Evolutionary conservation across 495 filamentous ascomycete genomes (phyloP), one percentile per base, ranked within the genome.

Genomic region (Trichoderma parareesei): DNA sequence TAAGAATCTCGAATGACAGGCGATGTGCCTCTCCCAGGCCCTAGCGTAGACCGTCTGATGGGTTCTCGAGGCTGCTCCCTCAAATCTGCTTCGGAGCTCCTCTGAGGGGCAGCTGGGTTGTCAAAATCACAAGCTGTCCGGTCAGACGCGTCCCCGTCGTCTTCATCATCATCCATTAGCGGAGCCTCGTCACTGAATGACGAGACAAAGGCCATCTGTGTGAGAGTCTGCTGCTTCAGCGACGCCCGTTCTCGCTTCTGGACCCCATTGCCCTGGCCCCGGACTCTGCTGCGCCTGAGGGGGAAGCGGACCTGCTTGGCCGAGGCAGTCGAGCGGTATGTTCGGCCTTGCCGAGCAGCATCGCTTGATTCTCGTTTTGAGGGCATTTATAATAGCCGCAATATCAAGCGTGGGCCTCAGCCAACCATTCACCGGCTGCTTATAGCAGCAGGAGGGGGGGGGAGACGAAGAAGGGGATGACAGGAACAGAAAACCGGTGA

Each of bases 211-310:
- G 9, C 27, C 53, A 57, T 57, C 11, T 57, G 53, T 2, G 53
- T 57, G 11, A 57, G 27, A 6, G 53, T 57, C 53, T 57, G 53
- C 33, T 57, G 53, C 53, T 57, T 57, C 53, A 57, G 8, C 8
- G 53, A 57, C 53, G 53, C 8, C 9, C 14, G 35, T 37, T 57
- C 53, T 37, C 33, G 27, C 53, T 35, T 57, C 33, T 35, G 20
- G 7, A 37, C 11, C 7, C 53, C 33, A 2, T 38, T 57, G 27
- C 53, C 18, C 10, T 38, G 20, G 20, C 33, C 53, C 53, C 53
- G 53, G 16, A 57, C 9, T 57, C 11, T 57, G 14, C 33, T 57
- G 27, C 53, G 53, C 9, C 53, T 35, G 9, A 9, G 3, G 1
- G 53, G 53, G 33, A 57, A 57, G 6, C 53, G 33, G 20, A 57